phyloP scores from a whole-genome alignment of 306 rosid species.

The Trichosanthes cucumerina region DNA sequence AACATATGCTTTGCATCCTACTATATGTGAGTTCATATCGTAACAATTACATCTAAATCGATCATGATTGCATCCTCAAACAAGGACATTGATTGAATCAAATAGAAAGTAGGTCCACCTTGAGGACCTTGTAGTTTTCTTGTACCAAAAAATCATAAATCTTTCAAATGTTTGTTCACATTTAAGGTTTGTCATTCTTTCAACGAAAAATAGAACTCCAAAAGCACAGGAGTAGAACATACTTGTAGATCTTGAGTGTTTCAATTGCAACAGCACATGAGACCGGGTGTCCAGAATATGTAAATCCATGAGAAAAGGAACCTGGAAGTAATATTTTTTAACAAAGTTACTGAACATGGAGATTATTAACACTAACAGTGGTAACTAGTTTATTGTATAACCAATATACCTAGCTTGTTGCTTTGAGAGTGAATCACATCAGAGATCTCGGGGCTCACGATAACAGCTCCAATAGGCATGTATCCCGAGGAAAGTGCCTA shows the following conservation, averaged over 20 bases:
- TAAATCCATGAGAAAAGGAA: conserved; percentile 73
- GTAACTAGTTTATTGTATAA: background rate
- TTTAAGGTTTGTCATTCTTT: background rate
- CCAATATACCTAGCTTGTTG: conserved; percentile 66
- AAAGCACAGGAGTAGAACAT: conserved; percentile 10
- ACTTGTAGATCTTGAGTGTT: conserved; percentile 89
- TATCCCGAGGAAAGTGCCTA: conserved; percentile 93
- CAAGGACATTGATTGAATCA: background rate
- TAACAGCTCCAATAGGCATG: conserved; percentile 85
- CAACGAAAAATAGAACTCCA: background rate
- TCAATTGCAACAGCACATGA: conserved; percentile 89
- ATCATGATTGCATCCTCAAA: background rate
- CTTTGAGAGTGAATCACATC: conserved; percentile 81
- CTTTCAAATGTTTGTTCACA: background rate
- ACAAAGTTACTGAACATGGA: background rate
- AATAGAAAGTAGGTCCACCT: background rate
- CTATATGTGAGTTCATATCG: background rate
- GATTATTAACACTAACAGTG: background rate
- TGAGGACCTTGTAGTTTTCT: background rate
- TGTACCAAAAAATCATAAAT: background rate
- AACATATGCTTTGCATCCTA: background rate
- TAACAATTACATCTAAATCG: no score
- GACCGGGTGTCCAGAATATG: conserved; percentile 91
- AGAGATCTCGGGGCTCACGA: conserved; percentile 76
- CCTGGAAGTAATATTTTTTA: conserved; percentile 30